Evolutionary conservation across 2,329 filamentous ascomycete species (phyloP), one percentile per base, ranked within the genome.

Genomic region (Colletotrichum noveboracense): DNA sequence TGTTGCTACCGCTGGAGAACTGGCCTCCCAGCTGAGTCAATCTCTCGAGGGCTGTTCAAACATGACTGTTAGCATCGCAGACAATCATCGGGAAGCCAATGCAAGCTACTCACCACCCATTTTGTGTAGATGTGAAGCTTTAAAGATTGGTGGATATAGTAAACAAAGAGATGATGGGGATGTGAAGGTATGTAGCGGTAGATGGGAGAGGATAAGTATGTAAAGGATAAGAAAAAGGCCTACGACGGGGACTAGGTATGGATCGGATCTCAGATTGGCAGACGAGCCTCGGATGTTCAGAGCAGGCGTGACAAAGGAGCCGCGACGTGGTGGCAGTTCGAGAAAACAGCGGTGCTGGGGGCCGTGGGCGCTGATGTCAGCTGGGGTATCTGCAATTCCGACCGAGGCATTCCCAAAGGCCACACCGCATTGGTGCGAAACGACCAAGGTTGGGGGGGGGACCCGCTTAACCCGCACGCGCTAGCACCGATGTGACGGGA

Each of bases 21-120:
- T 93, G 92, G 87, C 88, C 88, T 77, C 91, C 91, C 80, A 93
- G 89, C 81, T 92, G 90, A 68, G 88, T 86, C 76, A 92, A 85
- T 85, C 90, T 86, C 78, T 92, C 90, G 81, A 90, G 83, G 80
- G 90, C 90, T 92, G 80, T 64, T 72, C 58, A 18, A 56, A 30
- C 21, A 13, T 18, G 13, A 24, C 14, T 16, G 34, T 71, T 65
- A 72, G 61, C 56, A 58, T 4, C 30, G 66, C 13, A 26, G 12
- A 13, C 7, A 5, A 26, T 9, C 36, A n/a, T 7, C 10, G 32
- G 38, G 72, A 80, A 73, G 80, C 78, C 13, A 66, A 38, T 28
- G 21, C 18, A 21, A 38, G 64, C 64, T 18, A 83, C 84, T 78
- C 80, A 85, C 84, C 84, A 79, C 84, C 84, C 84, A 85, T 85